Evolutionary conservation across 768 basidiomycete species (phyloP).

Genomic region (Tubosaeta sp.): DNA sequence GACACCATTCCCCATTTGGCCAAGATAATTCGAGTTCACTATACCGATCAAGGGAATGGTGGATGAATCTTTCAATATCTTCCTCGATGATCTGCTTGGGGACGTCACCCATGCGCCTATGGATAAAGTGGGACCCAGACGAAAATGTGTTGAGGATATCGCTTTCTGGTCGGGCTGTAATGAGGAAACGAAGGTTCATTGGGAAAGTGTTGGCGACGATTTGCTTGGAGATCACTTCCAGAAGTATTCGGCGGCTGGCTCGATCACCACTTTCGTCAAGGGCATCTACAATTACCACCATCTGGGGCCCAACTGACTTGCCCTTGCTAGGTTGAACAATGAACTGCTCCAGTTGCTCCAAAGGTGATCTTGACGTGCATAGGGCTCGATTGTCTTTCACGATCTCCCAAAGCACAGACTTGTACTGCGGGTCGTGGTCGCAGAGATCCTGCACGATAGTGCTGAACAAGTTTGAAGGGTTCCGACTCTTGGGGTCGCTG

Average conservation of each 20-base stretch:
- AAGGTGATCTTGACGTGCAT: no score
- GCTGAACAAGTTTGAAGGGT: no score
- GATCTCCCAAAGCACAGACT: no score
- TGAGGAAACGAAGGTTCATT: slow-evolving; percentile 11
- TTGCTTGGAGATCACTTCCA: slow-evolving; percentile 8
- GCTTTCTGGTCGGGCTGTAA: slow-evolving; percentile 17
- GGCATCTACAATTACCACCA: slow-evolving; percentile 30
- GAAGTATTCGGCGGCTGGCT: slow-evolving; percentile 7
- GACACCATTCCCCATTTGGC: no score
- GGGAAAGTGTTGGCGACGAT: slow-evolving; percentile 5
- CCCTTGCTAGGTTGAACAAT: not conserved
- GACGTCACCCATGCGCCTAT: not conserved
- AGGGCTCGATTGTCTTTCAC: no score
- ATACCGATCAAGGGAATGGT: no score
- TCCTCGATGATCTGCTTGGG: not conserved
- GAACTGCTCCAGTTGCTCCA: no score
- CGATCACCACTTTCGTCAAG: slow-evolving; percentile 19
- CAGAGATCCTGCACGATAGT: no score
- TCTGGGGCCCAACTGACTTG: slow-evolving; percentile 15
- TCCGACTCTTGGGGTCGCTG: no score
- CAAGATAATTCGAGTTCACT: no score
- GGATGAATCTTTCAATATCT: no score
- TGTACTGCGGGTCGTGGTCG: no score
- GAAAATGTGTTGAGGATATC: slow-evolving; percentile 1
- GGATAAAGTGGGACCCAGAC: not conserved